These are phyloP conservation scores for Persicaria tinctoria DNA, from an alignment of 148 eudicot species.

Conservation along the genomic window DNA sequence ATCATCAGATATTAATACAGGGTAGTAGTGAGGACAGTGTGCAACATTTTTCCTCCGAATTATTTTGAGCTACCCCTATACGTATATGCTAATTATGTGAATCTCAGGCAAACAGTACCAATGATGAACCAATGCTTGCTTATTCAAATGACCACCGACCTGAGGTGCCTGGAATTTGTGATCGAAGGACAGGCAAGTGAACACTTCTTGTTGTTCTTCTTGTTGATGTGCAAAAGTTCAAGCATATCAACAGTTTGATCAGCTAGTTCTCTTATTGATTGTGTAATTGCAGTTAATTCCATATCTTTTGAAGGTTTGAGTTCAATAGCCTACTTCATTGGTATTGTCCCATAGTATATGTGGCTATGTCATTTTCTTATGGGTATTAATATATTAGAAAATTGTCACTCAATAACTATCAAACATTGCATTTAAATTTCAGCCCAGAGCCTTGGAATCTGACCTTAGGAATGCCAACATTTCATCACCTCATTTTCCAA, in stretches of 20 bases:
- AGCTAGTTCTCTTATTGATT: background rate
- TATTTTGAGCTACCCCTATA: background rate
- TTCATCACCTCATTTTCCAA: background rate
- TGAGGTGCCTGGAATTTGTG: conserved; percentile 49
- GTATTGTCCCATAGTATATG: background rate
- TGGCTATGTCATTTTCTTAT: background rate
- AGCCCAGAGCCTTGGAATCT: background rate
- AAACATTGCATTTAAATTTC: conserved; percentile 1
- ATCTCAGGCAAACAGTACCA: conserved; percentile 34
- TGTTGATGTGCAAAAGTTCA: background rate
- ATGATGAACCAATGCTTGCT: conserved; percentile 22
- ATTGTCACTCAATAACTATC: background rate
- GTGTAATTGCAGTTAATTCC: background rate
- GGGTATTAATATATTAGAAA: background rate
- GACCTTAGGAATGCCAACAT: background rate
- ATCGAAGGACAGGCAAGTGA: conserved; percentile 55
- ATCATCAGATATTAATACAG: background rate
- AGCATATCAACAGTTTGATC: background rate
- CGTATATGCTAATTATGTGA: no score
- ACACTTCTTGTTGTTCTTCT: background rate
- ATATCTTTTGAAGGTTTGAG: background rate
- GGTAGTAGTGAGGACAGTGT: background rate
- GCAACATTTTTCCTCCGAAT: background rate
- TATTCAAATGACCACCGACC: conserved; percentile 36
- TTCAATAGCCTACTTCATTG: background rate